These are phyloP conservation scores for Leccinum fibrillosum DNA, from an alignment of 768 basidiomycete species.

Conservation along the genomic window DNA sequence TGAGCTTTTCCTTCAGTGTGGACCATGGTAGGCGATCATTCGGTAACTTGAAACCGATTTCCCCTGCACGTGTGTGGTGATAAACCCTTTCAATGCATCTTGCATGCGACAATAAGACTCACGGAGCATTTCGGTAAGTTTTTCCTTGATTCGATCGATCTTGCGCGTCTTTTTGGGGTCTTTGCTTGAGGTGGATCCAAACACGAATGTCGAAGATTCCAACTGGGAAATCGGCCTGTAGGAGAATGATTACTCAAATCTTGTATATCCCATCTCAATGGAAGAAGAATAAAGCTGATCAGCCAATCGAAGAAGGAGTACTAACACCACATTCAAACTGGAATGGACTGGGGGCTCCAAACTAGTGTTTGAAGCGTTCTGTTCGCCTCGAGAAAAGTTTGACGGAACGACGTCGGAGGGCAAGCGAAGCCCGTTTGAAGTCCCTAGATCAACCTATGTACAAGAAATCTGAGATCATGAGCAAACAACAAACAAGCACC, in stretches of 20 bases:
- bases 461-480: not conserved
- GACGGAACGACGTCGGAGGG: not conserved
- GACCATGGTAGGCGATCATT: not conserved
- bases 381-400: not conserved
- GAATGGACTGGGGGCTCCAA: too few species aligned
- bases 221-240: too few species aligned
- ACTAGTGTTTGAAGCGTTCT: not conserved
- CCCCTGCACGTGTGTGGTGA: not conserved
- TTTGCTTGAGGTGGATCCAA: too few species aligned
- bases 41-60: not conserved
- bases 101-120: not conserved
- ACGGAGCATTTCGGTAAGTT: not conserved
- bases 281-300: not conserved
- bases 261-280: not conserved
- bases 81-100: not conserved
- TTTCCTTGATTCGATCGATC: not conserved
- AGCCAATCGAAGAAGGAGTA: not conserved
- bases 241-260: too few species aligned
- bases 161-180: not conserved
- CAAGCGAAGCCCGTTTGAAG: not conserved
- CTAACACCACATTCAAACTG: not conserved
- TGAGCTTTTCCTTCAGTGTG: not conserved
- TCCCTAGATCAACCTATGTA: not conserved
- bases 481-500: too few species aligned
- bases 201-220: too few species aligned